Conservation (phyloP, 768 basidiomycete species). For the Collybia sp. region DNA sequence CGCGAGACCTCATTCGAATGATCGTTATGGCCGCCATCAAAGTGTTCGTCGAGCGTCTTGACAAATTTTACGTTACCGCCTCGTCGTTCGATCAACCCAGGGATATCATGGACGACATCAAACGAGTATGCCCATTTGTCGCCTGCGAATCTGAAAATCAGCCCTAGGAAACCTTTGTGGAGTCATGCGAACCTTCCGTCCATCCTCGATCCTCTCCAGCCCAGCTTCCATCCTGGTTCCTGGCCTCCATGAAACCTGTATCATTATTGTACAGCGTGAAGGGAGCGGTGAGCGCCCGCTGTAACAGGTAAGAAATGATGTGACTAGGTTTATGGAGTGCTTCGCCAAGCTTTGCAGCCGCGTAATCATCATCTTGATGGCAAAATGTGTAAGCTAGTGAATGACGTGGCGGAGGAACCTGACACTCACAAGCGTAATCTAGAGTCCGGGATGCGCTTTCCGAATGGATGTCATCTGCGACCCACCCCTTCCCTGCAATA, state of each 20-base stretch:
- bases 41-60: slow-evolving; percentile 56
- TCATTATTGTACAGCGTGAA: slow-evolving; percentile 63
- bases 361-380: slow-evolving; percentile 69
- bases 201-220: slow-evolving; percentile 70
- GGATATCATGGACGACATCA: slow-evolving; percentile 69
- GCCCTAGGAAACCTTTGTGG: background rate
- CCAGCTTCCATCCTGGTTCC: slow-evolving; percentile 63
- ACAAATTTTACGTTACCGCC: slow-evolving; percentile 69
- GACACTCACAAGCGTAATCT: slow-evolving; percentile 65
- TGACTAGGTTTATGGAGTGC: slow-evolving; percentile 46
- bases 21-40: slow-evolving; percentile 65
- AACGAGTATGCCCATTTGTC: slow-evolving; percentile 70
- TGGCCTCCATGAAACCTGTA: slow-evolving; percentile 82
- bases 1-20: slow-evolving; percentile 70
- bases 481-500: slow-evolving; percentile 55
- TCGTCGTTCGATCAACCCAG: slow-evolving; percentile 52
- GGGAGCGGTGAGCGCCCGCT: slow-evolving; percentile 52
- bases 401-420: background rate
- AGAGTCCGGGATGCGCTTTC: slow-evolving; percentile 77
- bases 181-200: slow-evolving; percentile 61
- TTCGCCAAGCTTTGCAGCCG: slow-evolving; percentile 57
- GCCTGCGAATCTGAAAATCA: slow-evolving; percentile 17
- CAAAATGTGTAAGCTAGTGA: background rate
- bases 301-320: slow-evolving; percentile 40
- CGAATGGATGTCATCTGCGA: slow-evolving; percentile 73